These are phyloP conservation scores for Bassia scoparia DNA, from an alignment of 148 eudicot genomes.

Conservation along the genomic window DNA sequence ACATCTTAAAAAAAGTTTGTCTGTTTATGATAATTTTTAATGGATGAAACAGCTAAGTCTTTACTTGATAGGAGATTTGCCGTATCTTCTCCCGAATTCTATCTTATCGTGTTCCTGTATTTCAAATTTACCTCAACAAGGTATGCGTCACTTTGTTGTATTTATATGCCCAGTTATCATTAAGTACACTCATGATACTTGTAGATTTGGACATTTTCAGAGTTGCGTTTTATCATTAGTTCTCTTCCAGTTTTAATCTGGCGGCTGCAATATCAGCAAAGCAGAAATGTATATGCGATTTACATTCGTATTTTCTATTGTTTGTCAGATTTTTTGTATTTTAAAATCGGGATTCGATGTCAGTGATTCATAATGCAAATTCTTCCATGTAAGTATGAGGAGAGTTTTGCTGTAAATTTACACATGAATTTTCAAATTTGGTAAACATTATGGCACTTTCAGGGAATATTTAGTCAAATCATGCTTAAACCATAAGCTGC, in stretches of 20 bases:
- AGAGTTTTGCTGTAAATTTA: background rate
- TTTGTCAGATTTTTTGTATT: background rate
- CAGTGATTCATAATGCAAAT: too few species aligned
- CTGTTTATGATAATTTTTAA: background rate
- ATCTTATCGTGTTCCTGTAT: slow-evolving; percentile 66
- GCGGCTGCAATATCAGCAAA: slow-evolving; percentile 87
- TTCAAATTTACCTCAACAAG: slow-evolving; percentile 98
- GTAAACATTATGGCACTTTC: background rate
- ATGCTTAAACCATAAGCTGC: background rate
- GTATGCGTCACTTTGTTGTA: slow-evolving; percentile 34
- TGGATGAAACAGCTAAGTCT: slow-evolving; percentile 54
- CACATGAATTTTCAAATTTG: background rate
- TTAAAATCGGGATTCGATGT: background rate
- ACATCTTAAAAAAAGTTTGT: too few species aligned
- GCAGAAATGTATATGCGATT: slow-evolving; percentile 81
- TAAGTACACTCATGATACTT: background rate
- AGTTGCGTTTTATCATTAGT: slow-evolving; percentile 81
- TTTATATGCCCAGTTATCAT: background rate
- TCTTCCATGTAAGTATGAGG: too few species aligned
- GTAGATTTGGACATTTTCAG: slow-evolving; percentile 38
- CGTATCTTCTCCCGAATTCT: slow-evolving; percentile 68
- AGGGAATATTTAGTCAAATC: background rate
- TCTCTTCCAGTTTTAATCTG: slow-evolving; percentile 80
- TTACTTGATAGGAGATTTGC: slow-evolving; percentile 74
- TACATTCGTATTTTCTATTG: background rate